Percentiles rank a stretch among this genome's conserved stretches.
Conservation (phyloP, 208 protist genomes). For the Herpetomonas samuelpessoai region DNA sequence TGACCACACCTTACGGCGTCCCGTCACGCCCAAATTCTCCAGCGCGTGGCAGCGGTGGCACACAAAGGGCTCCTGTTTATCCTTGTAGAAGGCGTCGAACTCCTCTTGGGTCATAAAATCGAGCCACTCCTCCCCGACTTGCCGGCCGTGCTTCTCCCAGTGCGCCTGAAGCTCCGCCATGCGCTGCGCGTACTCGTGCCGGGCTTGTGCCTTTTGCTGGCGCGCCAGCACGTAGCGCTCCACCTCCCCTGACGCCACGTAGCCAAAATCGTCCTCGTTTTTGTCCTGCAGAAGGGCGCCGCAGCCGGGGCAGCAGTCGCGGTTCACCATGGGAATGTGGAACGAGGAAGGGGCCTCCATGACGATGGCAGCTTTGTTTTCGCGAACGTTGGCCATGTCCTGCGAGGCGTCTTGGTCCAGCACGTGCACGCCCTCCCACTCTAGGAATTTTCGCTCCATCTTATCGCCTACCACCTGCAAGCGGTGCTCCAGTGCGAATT, state of each 20-base stretch:
- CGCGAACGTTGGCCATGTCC: slow-evolving; percentile 53
- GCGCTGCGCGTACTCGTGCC: slow-evolving; percentile 81
- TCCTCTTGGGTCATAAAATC: slow-evolving; percentile 94
- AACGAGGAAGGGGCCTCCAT: slow-evolving; percentile 69
- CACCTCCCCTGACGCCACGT: slow-evolving; percentile 71
- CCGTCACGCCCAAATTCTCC: slow-evolving; percentile 80
- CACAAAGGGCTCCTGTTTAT: slow-evolving; percentile 62
- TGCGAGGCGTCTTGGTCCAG: slow-evolving; percentile 65
- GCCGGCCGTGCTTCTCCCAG: slow-evolving; percentile 89
- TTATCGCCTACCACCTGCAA: slow-evolving; percentile 68
- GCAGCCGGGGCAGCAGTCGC: slow-evolving; percentile 85
- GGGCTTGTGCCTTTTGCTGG: slow-evolving; percentile 38
- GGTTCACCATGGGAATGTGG: slow-evolving; percentile 70
- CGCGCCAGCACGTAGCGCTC: slow-evolving; percentile 67
- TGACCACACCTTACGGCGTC: slow-evolving; percentile 81
- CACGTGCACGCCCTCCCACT: slow-evolving; percentile 88
- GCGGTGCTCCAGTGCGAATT: slow-evolving; percentile 81
- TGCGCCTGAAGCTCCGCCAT: slow-evolving; percentile 88
- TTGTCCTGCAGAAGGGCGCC: slow-evolving; percentile 83
- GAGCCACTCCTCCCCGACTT: slow-evolving; percentile 90
- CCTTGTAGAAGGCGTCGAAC: slow-evolving; percentile 88
- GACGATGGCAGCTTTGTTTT: slow-evolving; percentile 79
- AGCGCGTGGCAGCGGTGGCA: slow-evolving; percentile 88
- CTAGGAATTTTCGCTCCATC: slow-evolving; percentile 83
- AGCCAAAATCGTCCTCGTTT: slow-evolving; percentile 71